phyloP scores from a whole-genome alignment of 371 early-diverging fungal species.

The Mucor racemosus region DNA sequence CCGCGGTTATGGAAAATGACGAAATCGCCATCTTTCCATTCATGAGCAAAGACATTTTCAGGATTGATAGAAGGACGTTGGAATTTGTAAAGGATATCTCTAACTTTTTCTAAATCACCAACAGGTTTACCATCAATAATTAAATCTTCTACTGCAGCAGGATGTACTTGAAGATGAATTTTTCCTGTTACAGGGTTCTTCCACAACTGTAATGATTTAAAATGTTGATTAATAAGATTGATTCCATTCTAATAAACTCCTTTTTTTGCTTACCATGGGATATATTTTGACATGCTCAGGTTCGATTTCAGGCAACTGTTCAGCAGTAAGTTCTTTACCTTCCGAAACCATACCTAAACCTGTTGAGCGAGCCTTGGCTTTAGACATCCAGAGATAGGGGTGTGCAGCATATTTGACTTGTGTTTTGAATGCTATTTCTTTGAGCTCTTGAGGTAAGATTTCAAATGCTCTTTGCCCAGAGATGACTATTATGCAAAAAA shows the following conservation, averaged over 20 bases:
- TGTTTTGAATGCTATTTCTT: constrained; percentile 53
- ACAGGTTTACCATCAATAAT: constrained; percentile 57
- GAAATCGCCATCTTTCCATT: constrained; percentile 56
- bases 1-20: constrained; percentile 59
- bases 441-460: constrained; percentile 47
- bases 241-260: background rate
- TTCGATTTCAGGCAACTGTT: constrained; percentile 48
- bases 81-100: constrained; percentile 47
- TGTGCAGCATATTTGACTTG: constrained; percentile 56
- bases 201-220: constrained; percentile 39
- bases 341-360: constrained; percentile 56
- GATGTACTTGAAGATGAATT: constrained; percentile 56
- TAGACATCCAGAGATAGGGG: constrained; percentile 60
- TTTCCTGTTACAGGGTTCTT: constrained; percentile 56
- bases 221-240: background rate
- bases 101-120: constrained; percentile 50
- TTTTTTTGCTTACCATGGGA: constrained; percentile 43
- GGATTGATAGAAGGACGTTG: constrained; percentile 54
- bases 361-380: constrained; percentile 40
- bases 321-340: constrained; percentile 41
- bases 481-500: constrained; percentile 33
- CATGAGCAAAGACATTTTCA: constrained; percentile 53
- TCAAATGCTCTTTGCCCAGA: constrained; percentile 57
- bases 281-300: constrained; percentile 49
- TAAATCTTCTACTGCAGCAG: constrained; percentile 50